Conservation (phyloP, 1,284 basidiomycete genomes). For the Puccinia hordei region DNA sequence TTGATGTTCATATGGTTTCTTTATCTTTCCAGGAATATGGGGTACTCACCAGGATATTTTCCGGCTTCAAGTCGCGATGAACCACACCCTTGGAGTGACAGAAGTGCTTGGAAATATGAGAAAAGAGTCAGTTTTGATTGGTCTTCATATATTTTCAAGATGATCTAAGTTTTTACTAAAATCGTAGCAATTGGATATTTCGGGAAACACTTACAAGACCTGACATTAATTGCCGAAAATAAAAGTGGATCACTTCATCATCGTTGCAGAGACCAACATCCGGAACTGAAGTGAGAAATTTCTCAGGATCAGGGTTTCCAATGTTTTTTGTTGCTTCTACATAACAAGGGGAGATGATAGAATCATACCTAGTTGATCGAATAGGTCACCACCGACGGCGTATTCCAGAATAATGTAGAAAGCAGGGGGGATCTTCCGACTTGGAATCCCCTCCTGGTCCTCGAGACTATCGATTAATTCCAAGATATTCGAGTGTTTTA, state of each 20-base stretch:
- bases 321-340: not conserved
- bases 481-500: slow-evolving; percentile 81
- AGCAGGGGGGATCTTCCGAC: slow-evolving; percentile 68
- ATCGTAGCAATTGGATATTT: not conserved
- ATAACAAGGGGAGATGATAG: not conserved
- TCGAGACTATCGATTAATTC: slow-evolving; percentile 68
- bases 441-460: slow-evolving; percentile 61
- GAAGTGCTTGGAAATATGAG: slow-evolving; percentile 22
- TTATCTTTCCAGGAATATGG: not conserved
- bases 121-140: not conserved
- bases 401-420: slow-evolving; percentile 91
- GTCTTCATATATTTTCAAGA: not conserved
- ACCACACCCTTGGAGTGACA: slow-evolving; percentile 63
- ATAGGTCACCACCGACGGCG: slow-evolving; percentile 89
- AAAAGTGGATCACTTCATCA: slow-evolving; percentile 73
- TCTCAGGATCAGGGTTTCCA: not conserved
- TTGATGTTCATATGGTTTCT: not conserved
- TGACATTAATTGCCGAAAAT: slow-evolving; percentile 82
- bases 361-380: slow-evolving; percentile 90
- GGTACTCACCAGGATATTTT: slow-evolving; percentile 60
- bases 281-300: slow-evolving; percentile 62
- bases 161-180: not conserved
- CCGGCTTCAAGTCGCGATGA: slow-evolving; percentile 62
- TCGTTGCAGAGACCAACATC: slow-evolving; percentile 86
- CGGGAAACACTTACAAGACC: slow-evolving; percentile 63